A percentile compares a stretch with the other conserved stretches of the same genome.
Evolutionary conservation across 129 eudicot genomes (phyloP).

Genomic region (Artemisia annua): DNA sequence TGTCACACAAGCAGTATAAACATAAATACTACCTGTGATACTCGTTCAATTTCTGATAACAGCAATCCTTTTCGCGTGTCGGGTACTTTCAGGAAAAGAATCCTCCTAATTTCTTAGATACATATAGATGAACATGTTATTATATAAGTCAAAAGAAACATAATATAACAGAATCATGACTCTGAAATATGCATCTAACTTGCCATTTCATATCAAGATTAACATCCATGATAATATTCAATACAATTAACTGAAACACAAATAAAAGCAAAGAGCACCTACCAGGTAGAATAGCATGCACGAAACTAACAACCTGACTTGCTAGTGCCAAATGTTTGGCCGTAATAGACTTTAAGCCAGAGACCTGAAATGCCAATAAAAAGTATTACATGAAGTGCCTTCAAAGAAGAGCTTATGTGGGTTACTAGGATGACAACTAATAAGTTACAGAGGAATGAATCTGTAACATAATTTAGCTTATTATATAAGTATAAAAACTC

Average conservation of each 20-base stretch:
- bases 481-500: neutral
- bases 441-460: neutral
- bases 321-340: conserved; percentile 95
- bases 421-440: neutral
- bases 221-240: neutral
- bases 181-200: conserved; percentile 13
- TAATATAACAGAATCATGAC: neutral
- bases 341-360: conserved; percentile 95
- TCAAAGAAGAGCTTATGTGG: conserved; percentile 6
- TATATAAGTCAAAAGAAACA: neutral
- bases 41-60: conserved; percentile 79
- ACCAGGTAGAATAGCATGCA: conserved; percentile 87
- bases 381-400: conserved; percentile 8
- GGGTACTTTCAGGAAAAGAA: conserved; percentile 77
- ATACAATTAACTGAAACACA: neutral
- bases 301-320: conserved; percentile 93
- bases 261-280: conserved; percentile 39
- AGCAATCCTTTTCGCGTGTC: conserved; percentile 68
- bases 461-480: neutral
- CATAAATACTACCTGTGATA: conserved; percentile 56
- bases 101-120: conserved; percentile 79
- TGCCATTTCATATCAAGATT: neutral
- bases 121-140: conserved; percentile 35
- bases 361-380: conserved; percentile 58
- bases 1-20: neutral